Conservation (phyloP, 495 filamentous ascomycete species). For the Trichodelitschia bisporula region DNA sequence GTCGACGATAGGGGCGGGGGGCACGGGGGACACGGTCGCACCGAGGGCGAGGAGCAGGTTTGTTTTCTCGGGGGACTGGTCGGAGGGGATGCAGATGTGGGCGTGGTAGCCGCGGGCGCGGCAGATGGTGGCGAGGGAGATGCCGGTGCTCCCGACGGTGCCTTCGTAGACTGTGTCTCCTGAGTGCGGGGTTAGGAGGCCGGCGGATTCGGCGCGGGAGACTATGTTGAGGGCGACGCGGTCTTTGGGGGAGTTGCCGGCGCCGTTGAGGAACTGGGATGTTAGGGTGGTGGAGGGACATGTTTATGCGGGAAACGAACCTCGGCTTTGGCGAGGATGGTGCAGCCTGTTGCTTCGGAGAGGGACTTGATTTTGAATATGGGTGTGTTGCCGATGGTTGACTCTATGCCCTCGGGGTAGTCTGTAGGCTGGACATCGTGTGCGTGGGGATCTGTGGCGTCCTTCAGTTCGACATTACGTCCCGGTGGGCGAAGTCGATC, state of each 20-base stretch:
- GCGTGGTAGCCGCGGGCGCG: slow-evolving; percentile 73
- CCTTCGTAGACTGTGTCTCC: slow-evolving; percentile 95
- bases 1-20: slow-evolving; percentile 74
- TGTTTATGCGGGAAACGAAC: slow-evolving; percentile 11
- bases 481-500: slow-evolving; percentile 1
- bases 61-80: slow-evolving; percentile 75
- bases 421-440: slow-evolving; percentile 6
- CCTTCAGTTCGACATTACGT: slow-evolving; percentile 1
- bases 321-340: slow-evolving; percentile 86
- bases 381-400: slow-evolving; percentile 83
- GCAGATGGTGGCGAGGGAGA: slow-evolving; percentile 74
- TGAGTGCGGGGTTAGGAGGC: slow-evolving; percentile 49
- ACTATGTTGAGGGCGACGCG: slow-evolving; percentile 84
- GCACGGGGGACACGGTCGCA: slow-evolving; percentile 68
- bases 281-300: slow-evolving; percentile 1
- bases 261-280: slow-evolving; percentile 65
- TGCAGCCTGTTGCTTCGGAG: slow-evolving; percentile 75
- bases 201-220: slow-evolving; percentile 50
- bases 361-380: slow-evolving; percentile 70
- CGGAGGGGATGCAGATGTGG: slow-evolving; percentile 92
- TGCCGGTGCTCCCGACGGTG: slow-evolving; percentile 53
- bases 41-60: slow-evolving; percentile 73
- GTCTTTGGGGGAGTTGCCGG: slow-evolving; percentile 90
- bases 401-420: slow-evolving; percentile 54
- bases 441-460: slow-evolving; percentile 1